Conservation (phyloP, 2,329 filamentous ascomycete genomes). For the Scytalidium lignicola region DNA sequence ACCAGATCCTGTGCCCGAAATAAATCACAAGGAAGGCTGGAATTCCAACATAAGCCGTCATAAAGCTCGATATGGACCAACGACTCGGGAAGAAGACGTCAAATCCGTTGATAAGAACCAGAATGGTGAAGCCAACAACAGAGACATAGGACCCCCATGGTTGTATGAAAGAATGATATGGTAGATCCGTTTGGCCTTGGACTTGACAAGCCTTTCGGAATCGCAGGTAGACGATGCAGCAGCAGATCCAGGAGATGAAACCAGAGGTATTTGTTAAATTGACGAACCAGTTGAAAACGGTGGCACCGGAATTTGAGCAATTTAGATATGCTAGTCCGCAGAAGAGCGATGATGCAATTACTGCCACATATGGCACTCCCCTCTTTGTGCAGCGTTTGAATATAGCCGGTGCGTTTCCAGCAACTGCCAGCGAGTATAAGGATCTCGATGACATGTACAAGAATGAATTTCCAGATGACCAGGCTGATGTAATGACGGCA, state of each 20-base stretch:
- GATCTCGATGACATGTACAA: constrained; percentile 47
- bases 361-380: constrained; percentile 45
- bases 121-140: constrained; percentile 45
- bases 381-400: constrained; percentile 45
- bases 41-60: constrained; percentile 62
- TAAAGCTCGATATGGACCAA: constrained; percentile 51
- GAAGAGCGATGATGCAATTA: constrained; percentile 37
- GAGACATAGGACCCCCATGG: constrained; percentile 52
- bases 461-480: constrained; percentile 51
- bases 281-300: constrained; percentile 52
- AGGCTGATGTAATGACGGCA: constrained; percentile 48
- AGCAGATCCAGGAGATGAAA: constrained; percentile 48
- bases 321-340: constrained; percentile 43
- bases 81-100: constrained; percentile 56
- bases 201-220: constrained; percentile 46
- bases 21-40: constrained; percentile 55
- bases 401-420: constrained; percentile 45
- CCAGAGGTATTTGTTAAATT: constrained; percentile 49
- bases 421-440: constrained; percentile 46
- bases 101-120: constrained; percentile 59
- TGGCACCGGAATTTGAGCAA: constrained; percentile 35
- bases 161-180: constrained; percentile 50
- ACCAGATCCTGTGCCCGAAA: constrained; percentile 43
- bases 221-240: constrained; percentile 51
- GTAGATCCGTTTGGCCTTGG: constrained; percentile 38